Conservation (phyloP, 2,329 filamentous ascomycete genomes). For the Aspergillus viridinutans region DNA sequence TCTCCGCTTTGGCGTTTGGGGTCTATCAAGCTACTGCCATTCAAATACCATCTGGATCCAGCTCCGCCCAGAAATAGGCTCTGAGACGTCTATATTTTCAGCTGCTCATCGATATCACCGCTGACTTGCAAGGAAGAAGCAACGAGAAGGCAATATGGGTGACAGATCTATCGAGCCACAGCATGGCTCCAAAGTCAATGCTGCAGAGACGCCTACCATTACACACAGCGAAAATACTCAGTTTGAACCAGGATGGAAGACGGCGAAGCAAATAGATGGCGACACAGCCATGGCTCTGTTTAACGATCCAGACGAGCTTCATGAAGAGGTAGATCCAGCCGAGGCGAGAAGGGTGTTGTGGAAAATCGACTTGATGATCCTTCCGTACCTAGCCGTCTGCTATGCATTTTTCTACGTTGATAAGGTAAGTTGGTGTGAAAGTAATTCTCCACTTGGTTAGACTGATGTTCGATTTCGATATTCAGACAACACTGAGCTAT, state of each 20-base stretch:
- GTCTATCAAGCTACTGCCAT: not conserved
- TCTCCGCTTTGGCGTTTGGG: not conserved
- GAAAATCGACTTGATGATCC: conserved; percentile 57
- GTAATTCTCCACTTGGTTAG: not conserved
- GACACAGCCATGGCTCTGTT: conserved; percentile 53
- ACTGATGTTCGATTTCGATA: not conserved
- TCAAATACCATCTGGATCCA: not conserved
- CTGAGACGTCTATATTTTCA: not conserved
- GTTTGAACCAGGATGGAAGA: conserved; percentile 23
- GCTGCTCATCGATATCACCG: not conserved
- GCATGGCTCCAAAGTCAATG: conserved; percentile 17
- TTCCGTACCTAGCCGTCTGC: conserved; percentile 54
- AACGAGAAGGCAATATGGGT: not conserved
- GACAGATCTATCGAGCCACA: not conserved
- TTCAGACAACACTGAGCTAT: conserved; percentile 55
- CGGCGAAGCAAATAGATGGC: conserved; percentile 33
- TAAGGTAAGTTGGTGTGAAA: conserved; percentile 23
- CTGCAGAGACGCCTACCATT: conserved; percentile 20
- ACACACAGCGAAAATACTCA: conserved; percentile 26
- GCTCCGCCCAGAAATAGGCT: not conserved
- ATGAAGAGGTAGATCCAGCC: conserved; percentile 43
- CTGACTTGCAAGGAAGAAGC: not conserved
- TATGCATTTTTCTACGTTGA: conserved; percentile 53
- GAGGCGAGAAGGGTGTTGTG: conserved; percentile 48
- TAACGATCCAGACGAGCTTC: conserved; percentile 44